Percentiles rank a stretch among this genome's conserved stretches.
Conservation (phyloP, 2,329 filamentous ascomycete species). For the Tolypocladium sp. region DNA sequence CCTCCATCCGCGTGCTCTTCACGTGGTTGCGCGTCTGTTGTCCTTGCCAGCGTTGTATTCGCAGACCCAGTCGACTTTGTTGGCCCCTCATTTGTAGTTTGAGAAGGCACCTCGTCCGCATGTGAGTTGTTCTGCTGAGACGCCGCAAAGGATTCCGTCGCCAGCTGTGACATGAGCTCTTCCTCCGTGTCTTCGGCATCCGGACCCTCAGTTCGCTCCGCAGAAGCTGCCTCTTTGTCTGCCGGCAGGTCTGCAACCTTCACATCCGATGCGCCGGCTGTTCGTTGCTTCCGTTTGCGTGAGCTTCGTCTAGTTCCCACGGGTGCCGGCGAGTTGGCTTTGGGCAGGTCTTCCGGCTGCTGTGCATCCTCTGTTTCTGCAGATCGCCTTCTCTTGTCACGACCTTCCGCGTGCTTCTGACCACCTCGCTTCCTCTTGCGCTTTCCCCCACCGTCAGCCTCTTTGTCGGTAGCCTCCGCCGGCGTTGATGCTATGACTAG, state of each 20-base stretch:
- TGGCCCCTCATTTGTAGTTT: neutral
- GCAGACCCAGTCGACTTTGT: neutral
- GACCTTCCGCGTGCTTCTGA: slow-evolving; percentile 9
- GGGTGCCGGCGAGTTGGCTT: neutral
- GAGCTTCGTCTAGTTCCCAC: slow-evolving; percentile 11
- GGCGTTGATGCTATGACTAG: slow-evolving; percentile 16
- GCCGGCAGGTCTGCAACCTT: neutral
- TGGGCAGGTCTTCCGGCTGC: slow-evolving; percentile 7
- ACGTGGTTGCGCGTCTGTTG: slow-evolving; percentile 2
- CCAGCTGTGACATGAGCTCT: slow-evolving; percentile 30
- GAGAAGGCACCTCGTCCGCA: neutral
- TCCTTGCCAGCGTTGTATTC: slow-evolving; percentile 1
- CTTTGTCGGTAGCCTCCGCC: slow-evolving; percentile 1
- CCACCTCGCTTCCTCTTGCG: slow-evolving; percentile 20
- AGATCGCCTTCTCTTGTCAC: slow-evolving; percentile 20
- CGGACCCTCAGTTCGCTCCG: slow-evolving; percentile 1
- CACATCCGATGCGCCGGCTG: neutral
- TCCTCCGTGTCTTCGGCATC: slow-evolving; percentile 28
- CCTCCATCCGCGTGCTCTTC: slow-evolving; percentile 3
- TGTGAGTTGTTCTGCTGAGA: slow-evolving; percentile 21
- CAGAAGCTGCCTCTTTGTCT: slow-evolving; percentile 3
- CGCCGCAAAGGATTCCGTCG: slow-evolving; percentile 29
- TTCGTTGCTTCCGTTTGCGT: slow-evolving; percentile 7
- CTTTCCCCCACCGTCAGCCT: slow-evolving; percentile 6
- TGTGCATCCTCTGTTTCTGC: slow-evolving; percentile 6